These are phyloP conservation scores for Zizania palustris DNA, from an alignment of 202 grass and related monocot genomes.

Conservation along the genomic window DNA sequence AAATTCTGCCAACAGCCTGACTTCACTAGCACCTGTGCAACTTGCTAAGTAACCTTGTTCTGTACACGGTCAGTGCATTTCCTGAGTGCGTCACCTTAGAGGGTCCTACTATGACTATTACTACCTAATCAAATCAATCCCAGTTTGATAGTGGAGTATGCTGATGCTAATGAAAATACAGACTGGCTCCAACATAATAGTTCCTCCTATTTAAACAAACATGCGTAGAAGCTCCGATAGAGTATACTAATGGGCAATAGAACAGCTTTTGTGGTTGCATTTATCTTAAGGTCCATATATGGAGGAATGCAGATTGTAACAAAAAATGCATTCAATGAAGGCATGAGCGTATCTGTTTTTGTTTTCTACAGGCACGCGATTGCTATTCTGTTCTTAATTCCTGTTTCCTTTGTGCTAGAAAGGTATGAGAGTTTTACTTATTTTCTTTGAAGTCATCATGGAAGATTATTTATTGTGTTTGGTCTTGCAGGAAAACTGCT, in stretches of 20 bases:
- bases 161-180: conserved; percentile 14
- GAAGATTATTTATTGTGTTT: conserved; percentile 7
- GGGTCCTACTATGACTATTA: background rate
- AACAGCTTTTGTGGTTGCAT: conserved; percentile 36
- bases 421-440: conserved; percentile 39
- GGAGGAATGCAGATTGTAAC: conserved; percentile 52
- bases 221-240: background rate
- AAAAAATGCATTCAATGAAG: conserved; percentile 51
- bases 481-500: conserved; percentile 52
- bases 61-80: background rate
- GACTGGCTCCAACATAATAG: background rate
- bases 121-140: background rate
- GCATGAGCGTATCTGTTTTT: conserved; percentile 56
- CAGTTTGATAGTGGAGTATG: background rate
- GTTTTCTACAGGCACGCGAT: conserved; percentile 59
- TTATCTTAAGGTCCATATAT: conserved; percentile 53
- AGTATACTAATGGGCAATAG: conserved; percentile 34
- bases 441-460: background rate
- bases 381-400: conserved; percentile 48
- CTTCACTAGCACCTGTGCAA: background rate
- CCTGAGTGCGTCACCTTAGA: background rate
- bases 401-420: conserved; percentile 59
- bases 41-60: background rate
- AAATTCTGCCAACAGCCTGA: background rate
- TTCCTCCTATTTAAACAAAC: background rate